Percentiles rank a stretch among this genome's conserved stretches.
These are phyloP conservation scores for Cladosporium sphaerospermum DNA, from an alignment of 2,329 filamentous ascomycete species.

Conservation along the genomic window DNA sequence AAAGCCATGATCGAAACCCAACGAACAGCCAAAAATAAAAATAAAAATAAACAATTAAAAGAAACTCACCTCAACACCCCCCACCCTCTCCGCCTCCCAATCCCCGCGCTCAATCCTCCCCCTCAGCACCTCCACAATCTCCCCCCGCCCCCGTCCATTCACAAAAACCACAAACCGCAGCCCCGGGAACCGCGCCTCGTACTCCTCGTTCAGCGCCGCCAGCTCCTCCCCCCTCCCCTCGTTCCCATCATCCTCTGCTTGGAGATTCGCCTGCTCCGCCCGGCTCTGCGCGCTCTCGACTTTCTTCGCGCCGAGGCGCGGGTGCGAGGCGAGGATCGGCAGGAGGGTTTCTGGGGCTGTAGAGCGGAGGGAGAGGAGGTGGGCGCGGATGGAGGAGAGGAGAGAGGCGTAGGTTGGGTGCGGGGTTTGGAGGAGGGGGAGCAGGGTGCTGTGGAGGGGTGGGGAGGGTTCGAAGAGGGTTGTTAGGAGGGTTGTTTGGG, in stretches of 20 bases:
- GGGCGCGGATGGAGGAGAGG: constrained; percentile 58
- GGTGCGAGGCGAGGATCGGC: constrained; percentile 72
- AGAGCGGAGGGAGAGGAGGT: constrained; percentile 55
- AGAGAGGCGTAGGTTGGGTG: constrained; percentile 65
- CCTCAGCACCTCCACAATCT: constrained; percentile 79
- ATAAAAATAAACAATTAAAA: neutral
- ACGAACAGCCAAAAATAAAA: neutral
- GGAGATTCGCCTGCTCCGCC: constrained; percentile 75
- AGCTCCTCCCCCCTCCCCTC: constrained; percentile 42
- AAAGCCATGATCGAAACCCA: neutral
- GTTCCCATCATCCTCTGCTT: constrained; percentile 46
- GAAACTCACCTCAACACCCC: constrained; percentile 63
- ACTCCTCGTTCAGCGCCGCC: constrained; percentile 63
- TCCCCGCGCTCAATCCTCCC: constrained; percentile 64
- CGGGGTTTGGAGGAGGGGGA: constrained; percentile 57
- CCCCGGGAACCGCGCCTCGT: constrained; percentile 75
- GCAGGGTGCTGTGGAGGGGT: constrained; percentile 64
- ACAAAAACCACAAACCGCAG: constrained; percentile 89
- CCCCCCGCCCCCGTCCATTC: constrained; percentile 66
- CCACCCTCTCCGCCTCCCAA: constrained; percentile 59
- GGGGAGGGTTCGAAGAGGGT: constrained; percentile 77
- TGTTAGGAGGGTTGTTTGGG: constrained; percentile 59
- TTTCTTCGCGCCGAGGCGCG: constrained; percentile 73
- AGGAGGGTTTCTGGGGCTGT: constrained; percentile 56
- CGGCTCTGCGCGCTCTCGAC: constrained; percentile 74